Base-by-base conservation (phyloP, 2,329 filamentous ascomycete species). In the Sporothrix schenckii region DNA sequence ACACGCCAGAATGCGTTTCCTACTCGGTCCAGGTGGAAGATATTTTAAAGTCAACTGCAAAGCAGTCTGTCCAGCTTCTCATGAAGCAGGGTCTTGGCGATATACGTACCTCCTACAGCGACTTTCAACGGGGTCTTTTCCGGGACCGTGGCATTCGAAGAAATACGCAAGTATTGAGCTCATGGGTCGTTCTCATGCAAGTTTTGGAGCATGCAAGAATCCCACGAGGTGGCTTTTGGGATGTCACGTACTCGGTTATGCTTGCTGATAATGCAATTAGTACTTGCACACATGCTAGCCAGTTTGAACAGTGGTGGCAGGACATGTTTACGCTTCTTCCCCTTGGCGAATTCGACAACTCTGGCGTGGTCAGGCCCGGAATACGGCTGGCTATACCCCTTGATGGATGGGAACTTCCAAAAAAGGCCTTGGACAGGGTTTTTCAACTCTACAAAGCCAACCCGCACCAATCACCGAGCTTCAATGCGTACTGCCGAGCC, bases 401-500 rank as follows among this genome's bases (percentile, higher is more conserved):
- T 30, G 88, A 91, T 71, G 88, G 89, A 34, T 91, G 89, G 89
- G 73, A 75, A 4, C 76, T 91, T 16, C 85, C 87, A 0, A 87
- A 89, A 72, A 83, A 81, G 69, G 76, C 90, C 41, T 72, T 90
- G 63, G 86, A 82, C 73, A 82, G 83, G 7, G 82, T 90, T 14
- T 88, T 90, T 69, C 78, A 85, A 24, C 75, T 89, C 2, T 91
- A 91, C 75, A 81, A 82, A 72, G 78, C 79, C n/a, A 86, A 88
- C 69, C 75, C 78, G 2, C 82, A 82, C 27, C 88, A 91, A 74
- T 78, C 84, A 1, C 81, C 87, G 1, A 86, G 86, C 75, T 90
- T 91, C 81, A 91, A 90, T 73, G 85, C 86, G 71, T 91, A 91
- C 74, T 89, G 86, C 72, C 83, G 86, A 21, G 84, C 86, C 6